Evolutionary conservation across 1,284 basidiomycete species (phyloP).

Genomic region (Phellopilus nigrolimitatus): DNA sequence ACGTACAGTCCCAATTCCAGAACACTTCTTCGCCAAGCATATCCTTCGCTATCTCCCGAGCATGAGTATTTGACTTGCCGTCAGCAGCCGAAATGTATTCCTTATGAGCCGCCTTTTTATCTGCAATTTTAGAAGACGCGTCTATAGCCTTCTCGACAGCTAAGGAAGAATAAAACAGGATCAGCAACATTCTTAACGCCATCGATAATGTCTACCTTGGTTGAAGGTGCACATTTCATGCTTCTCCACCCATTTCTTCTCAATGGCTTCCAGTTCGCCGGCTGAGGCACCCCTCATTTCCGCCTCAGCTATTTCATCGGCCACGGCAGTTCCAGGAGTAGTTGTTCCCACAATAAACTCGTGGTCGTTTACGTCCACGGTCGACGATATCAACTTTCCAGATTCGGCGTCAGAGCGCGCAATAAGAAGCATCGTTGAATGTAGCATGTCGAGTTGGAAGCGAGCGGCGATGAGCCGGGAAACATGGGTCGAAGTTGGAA

Average conservation of each 20-base stretch:
- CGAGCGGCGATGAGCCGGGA: constrained; percentile 80
- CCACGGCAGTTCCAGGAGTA: constrained; percentile 54
- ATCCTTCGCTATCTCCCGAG: constrained; percentile 67
- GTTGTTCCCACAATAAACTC: constrained; percentile 78
- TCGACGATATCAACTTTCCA: constrained; percentile 82
- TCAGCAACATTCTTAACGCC: constrained; percentile 4
- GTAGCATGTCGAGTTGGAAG: constrained; percentile 85
- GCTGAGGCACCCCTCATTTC: constrained; percentile 65
- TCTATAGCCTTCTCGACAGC: constrained; percentile 61
- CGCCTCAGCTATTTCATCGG: constrained; percentile 73
- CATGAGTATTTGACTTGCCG: constrained; percentile 73
- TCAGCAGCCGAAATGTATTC: constrained; percentile 55
- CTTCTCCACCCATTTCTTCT: constrained; percentile 72
- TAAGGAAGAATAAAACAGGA: constrained; percentile 26
- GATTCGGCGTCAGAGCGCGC: constrained; percentile 91
- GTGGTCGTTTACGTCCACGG: constrained; percentile 72
- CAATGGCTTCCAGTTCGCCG: constrained; percentile 69
- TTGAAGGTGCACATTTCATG: constrained; percentile 81
- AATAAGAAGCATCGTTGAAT: constrained; percentile 84
- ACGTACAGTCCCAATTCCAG: constrained; percentile 84
- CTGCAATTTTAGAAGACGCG: constrained; percentile 38
- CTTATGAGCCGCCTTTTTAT: constrained; percentile 55
- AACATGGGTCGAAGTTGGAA: constrained; percentile 83
- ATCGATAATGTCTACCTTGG: constrained; percentile 47
- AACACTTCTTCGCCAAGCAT: constrained; percentile 66